Conservation (phyloP, 768 basidiomycete genomes). For the Lentinula raphanica region DNA sequence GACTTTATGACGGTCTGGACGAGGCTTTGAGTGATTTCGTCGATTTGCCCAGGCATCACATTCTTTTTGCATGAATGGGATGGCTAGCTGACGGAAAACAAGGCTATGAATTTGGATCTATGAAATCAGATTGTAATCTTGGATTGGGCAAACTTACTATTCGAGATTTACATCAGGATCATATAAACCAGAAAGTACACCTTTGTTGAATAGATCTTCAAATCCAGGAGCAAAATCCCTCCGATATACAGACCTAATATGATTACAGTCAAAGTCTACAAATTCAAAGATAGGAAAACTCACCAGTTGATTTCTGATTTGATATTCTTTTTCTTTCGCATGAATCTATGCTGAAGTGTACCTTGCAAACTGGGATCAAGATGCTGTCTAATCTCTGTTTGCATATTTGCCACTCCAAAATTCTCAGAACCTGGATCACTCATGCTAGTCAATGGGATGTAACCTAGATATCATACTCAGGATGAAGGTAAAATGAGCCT, state of each 20-base stretch:
- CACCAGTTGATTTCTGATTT: slow-evolving; percentile 29
- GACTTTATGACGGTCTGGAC: not conserved
- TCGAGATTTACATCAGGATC: slow-evolving; percentile 6
- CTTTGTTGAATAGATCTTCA: slow-evolving; percentile 19
- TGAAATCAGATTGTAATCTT: too few species aligned
- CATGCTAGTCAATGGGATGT: slow-evolving; percentile 22
- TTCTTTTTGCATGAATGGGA: slow-evolving; percentile 21
- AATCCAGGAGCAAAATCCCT: slow-evolving; percentile 17
- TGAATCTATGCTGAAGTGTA: slow-evolving; percentile 24
- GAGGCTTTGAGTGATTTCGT: not conserved
- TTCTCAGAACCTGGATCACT: slow-evolving; percentile 26
- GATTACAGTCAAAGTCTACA: too few species aligned
- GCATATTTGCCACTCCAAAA: slow-evolving; percentile 25
- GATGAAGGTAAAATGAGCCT: too few species aligned
- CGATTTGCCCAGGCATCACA: slow-evolving; percentile 10
- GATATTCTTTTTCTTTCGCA: slow-evolving; percentile 21
- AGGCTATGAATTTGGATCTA: too few species aligned
- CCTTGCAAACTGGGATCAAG: slow-evolving; percentile 20
- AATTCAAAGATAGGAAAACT: too few species aligned
- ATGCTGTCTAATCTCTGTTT: slow-evolving; percentile 21
- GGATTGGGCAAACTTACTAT: too few species aligned
- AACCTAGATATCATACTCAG: not conserved
- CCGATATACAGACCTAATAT: slow-evolving; percentile 16
- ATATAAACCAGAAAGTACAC: slow-evolving; percentile 17
- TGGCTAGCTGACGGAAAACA: slow-evolving; percentile 21